phyloP scores from a whole-genome alignment of 306 rosid genomes.

The Vigna unguiculata region DNA sequence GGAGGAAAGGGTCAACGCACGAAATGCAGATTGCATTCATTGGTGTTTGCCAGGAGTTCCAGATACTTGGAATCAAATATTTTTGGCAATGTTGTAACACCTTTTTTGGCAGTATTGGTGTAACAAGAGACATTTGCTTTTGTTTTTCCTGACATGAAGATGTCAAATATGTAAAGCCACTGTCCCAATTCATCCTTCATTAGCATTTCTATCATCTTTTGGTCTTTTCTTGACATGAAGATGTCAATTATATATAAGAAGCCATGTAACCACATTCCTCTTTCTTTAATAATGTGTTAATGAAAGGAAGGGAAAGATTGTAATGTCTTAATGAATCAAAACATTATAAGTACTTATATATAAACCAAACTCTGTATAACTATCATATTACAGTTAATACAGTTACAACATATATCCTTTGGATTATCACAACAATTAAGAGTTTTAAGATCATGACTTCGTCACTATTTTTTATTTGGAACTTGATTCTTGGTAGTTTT shows the following conservation, averaged over 20 bases:
- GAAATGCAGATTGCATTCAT: constrained; percentile 91
- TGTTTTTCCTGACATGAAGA: constrained; percentile 44
- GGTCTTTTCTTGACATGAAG: constrained; percentile 38
- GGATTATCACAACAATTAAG: too few species aligned
- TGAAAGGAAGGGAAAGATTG: too few species aligned
- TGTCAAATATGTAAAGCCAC: constrained; percentile 43
- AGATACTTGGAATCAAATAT: constrained; percentile 90
- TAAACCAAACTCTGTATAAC: too few species aligned
- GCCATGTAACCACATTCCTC: too few species aligned
- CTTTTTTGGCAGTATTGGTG: constrained; percentile 59
- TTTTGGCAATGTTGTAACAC: constrained; percentile 76
- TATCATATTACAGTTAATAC: too few species aligned
- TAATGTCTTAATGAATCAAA: too few species aligned
- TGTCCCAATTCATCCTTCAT: constrained; percentile 29
- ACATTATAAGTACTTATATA: too few species aligned
- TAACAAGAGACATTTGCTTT: constrained; percentile 35
- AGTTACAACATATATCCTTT: too few species aligned
- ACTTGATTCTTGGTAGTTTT: too few species aligned
- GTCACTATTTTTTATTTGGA: too few species aligned
- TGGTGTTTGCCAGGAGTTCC: constrained; percentile 99
- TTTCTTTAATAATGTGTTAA: too few species aligned
- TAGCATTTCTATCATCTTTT: constrained; percentile 19
- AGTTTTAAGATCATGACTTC: too few species aligned
- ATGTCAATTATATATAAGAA: constrained; percentile 33
- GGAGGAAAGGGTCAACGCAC: constrained; percentile 68